Base-by-base conservation (phyloP, 2,329 filamentous ascomycete genomes). In the Fusarium burgessii region DNA sequence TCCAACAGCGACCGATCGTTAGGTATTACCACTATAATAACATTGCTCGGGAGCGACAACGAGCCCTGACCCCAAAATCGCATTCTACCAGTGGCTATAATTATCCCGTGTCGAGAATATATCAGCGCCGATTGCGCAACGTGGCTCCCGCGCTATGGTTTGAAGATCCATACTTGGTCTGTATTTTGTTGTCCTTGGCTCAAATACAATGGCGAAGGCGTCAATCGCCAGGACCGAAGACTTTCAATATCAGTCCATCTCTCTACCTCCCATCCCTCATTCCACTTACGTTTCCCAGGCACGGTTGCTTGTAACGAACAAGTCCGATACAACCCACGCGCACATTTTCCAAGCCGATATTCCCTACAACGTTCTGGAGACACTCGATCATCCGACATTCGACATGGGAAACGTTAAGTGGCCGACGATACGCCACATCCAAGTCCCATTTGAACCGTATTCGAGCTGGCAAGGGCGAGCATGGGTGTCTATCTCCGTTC, bases 111-210 rank as follows among this genome's bases (percentile, higher is more conserved):
- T 9, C 14, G 35, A 20, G 42, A 20, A 17, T 54, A 3, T 64
- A 35, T 23, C 27, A 52, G 41, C 42, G 54, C 11, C 46, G 46
- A 29, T 32, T 64, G 27, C 46, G 20, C 13, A 14, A 54, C 6
- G 35, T 49, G 27, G 54, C 46, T 36, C 61, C 61, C 15, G n/a
- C n/a, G 9, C 32, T 14, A 13, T 64, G 47, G 61, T 58, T 36
- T 25, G n/a, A 49, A 29, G 47, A 64, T 45, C 54, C 61, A 14
- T 58, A 64, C 42, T 29, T 64, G 29, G 27, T 64, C 33, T 64
- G 47, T 20, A 32, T 58, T 25, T 32, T 64, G 17, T 38, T 64
- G 11, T 58, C 61, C 17, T 35, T 64, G 54, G 61, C 61, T 14
- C 42, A 64, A 25, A 49, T 35, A 29, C 35, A 41, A 38, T 49